These are phyloP conservation scores for Eucommia ulmoides DNA, from an alignment of 257 asterid genomes.

Conservation along the genomic window DNA sequence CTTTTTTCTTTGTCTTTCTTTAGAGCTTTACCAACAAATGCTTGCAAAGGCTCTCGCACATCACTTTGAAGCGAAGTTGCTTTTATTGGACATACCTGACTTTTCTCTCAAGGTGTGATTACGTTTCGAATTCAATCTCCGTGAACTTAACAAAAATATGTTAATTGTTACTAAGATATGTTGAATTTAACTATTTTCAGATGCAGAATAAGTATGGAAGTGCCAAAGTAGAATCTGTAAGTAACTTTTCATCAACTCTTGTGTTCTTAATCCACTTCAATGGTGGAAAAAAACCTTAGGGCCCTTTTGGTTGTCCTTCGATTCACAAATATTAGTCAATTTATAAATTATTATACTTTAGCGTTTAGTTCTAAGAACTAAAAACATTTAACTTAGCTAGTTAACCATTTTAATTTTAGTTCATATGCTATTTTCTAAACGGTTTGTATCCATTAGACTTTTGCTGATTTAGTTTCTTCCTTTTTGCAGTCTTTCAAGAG, in stretches of 20 bases:
- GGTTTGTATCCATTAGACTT: too few species aligned
- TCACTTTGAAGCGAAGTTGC: constrained; percentile 62
- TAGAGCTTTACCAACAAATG: constrained; percentile 67
- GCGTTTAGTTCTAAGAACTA: background rate
- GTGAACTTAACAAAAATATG: constrained; percentile 1
- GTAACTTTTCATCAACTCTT: constrained; percentile 13
- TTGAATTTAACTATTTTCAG: constrained; percentile 26
- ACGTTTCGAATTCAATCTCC: constrained; percentile 5
- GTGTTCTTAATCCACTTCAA: background rate
- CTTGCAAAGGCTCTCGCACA: constrained; percentile 90
- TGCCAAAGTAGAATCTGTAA: constrained; percentile 55
- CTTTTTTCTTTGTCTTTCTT: constrained; percentile 1
- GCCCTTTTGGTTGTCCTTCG: background rate
- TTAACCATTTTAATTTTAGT: background rate
- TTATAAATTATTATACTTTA: too few species aligned
- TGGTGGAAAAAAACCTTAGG: background rate
- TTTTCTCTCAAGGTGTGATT: constrained; percentile 77
- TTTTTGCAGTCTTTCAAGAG: constrained; percentile 46
- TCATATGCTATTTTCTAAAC: too few species aligned
- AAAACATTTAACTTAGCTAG: constrained; percentile 6
- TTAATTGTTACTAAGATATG: constrained; percentile 8
- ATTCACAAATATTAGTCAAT: background rate
- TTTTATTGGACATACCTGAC: constrained; percentile 61
- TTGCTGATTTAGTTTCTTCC: constrained; percentile 11
- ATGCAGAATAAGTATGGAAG: constrained; percentile 82